Evolutionary conservation across 2,329 filamentous ascomycete species (phyloP).

Genomic region (Pestalotiopsis sp.): DNA sequence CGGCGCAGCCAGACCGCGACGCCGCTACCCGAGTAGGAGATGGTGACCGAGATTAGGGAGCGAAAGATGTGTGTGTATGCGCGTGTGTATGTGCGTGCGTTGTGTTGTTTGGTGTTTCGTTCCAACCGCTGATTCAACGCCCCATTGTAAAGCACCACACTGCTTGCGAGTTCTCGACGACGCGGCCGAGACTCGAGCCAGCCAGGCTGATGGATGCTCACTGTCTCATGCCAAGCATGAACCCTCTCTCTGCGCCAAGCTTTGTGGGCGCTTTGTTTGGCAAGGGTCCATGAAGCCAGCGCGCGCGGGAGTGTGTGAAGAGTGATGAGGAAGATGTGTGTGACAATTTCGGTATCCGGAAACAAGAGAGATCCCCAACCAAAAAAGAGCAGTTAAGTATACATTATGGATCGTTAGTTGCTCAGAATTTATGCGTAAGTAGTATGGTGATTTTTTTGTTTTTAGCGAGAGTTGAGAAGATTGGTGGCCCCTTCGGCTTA

Average conservation of each 20-base stretch:
- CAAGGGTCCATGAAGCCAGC: neutral
- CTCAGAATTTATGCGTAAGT: neutral
- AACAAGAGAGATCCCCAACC: neutral
- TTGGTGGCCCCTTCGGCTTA: neutral
- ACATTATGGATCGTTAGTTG: conserved; percentile 9
- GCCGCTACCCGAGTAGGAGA: neutral
- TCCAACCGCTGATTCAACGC: neutral
- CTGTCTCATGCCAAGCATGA: neutral
- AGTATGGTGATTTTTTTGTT: neutral
- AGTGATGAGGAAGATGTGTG: neutral
- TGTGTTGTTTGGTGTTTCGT: neutral
- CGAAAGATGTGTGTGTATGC: neutral
- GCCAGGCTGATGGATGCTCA: neutral
- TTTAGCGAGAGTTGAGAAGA: neutral
- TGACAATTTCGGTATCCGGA: neutral
- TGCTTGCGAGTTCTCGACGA: neutral
- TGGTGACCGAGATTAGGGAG: neutral
- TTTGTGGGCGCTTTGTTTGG: neutral
- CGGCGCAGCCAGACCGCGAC: neutral
- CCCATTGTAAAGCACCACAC: neutral
- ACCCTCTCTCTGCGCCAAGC: neutral
- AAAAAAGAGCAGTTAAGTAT: conserved; percentile 2
- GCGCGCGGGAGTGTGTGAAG: neutral
- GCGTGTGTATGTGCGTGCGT: neutral
- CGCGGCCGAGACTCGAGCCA: neutral